Evolutionary conservation across 495 filamentous ascomycete genomes (phyloP).

Genomic region (Tuber indicum): DNA sequence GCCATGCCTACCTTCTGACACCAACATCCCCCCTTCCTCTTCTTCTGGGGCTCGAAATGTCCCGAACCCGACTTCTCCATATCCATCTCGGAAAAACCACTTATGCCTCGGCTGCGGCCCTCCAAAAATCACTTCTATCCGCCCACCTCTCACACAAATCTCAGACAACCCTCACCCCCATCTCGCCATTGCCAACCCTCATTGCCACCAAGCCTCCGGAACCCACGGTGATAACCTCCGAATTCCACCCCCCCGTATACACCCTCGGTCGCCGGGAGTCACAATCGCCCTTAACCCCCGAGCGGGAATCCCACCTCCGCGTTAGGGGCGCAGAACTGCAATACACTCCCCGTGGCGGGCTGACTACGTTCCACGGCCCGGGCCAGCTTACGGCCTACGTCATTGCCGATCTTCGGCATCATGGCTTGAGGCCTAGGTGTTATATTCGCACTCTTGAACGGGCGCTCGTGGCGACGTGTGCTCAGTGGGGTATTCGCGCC

Average conservation of each 20-base stretch:
- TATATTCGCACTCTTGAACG: constrained; percentile 73
- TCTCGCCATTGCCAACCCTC: constrained; percentile 32
- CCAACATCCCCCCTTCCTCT: background rate
- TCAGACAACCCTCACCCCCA: constrained; percentile 43
- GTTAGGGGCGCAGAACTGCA: constrained; percentile 55
- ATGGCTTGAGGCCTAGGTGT: constrained; percentile 53
- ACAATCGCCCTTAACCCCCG: constrained; percentile 51
- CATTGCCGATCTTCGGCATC: constrained; percentile 63
- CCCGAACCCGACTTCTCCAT: constrained; percentile 11
- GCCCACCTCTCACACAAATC: constrained; percentile 44
- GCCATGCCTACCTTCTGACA: background rate
- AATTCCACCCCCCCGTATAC: constrained; percentile 75
- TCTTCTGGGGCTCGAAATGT: constrained; percentile 9
- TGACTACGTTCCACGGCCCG: constrained; percentile 92
- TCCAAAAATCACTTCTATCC: constrained; percentile 51
- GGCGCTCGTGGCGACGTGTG: constrained; percentile 60
- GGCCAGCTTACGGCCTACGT: constrained; percentile 89
- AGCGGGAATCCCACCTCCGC: constrained; percentile 44
- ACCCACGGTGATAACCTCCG: constrained; percentile 75
- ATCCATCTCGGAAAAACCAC: constrained; percentile 11
- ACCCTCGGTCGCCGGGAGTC: constrained; percentile 79
- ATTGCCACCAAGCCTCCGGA: constrained; percentile 44
- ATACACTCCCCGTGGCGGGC: constrained; percentile 72
- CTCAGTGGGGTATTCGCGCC: constrained; percentile 52
- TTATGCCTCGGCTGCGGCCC: constrained; percentile 20